These are phyloP conservation scores for Croton setiger DNA, from an alignment of 441 rosid species.

Conservation along the genomic window DNA sequence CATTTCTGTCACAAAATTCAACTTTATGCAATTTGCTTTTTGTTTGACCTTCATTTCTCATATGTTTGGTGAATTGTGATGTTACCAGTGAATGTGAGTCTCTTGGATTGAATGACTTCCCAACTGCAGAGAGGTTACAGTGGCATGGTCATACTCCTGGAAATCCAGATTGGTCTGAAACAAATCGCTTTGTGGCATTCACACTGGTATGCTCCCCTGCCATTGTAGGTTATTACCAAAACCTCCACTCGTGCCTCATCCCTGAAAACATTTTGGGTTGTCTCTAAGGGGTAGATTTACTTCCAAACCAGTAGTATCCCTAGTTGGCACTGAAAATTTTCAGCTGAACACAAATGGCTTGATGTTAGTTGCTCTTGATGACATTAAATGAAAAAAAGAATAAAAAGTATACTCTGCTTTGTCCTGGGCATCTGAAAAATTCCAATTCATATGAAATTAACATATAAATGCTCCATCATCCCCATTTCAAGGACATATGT, in stretches of 20 bases:
- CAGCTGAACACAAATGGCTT: background rate
- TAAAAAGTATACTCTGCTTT: background rate
- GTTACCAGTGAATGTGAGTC: conserved; percentile 84
- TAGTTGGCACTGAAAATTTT: background rate
- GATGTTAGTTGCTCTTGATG: background rate
- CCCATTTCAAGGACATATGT: background rate
- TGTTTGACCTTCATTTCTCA: conserved; percentile 3
- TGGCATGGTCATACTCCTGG: conserved; percentile 91
- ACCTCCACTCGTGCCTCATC: background rate
- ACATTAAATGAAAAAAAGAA: background rate
- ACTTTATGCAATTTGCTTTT: conserved; percentile 7
- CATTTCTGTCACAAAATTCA: conserved; percentile 8
- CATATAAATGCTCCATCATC: background rate
- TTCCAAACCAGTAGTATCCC: background rate
- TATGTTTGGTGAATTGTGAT: conserved; percentile 12
- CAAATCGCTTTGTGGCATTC: conserved; percentile 87
- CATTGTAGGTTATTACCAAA: background rate
- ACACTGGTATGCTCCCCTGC: conserved; percentile 56
- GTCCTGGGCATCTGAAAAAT: background rate
- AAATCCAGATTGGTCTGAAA: conserved; percentile 82
- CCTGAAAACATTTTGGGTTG: background rate
- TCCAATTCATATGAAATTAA: background rate
- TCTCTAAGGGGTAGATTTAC: background rate
- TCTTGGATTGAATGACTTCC: conserved; percentile 76
- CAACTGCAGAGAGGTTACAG: conserved; percentile 81